Percentiles rank a stretch among this genome's conserved stretches.
Evolutionary conservation across 495 filamentous ascomycete species (phyloP).

Genomic region (Barbatosphaeria neglecta): DNA sequence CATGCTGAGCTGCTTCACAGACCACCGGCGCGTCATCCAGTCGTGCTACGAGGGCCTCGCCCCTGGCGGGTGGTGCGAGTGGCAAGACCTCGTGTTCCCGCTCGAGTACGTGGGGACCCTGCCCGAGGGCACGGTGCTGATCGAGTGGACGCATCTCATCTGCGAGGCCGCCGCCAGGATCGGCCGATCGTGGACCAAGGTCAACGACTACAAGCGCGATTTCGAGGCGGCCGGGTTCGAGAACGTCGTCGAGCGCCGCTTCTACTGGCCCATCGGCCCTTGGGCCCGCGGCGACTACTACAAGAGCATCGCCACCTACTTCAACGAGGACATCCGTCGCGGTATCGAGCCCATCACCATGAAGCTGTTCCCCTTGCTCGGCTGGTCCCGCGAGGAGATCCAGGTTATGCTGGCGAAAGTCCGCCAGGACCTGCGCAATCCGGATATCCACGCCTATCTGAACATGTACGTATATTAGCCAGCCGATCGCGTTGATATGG

Average conservation of each 20-base stretch:
- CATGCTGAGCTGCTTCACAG: slow-evolving; percentile 34
- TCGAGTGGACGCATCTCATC: slow-evolving; percentile 13
- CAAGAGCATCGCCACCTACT: slow-evolving; percentile 35
- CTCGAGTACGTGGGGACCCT: slow-evolving; percentile 16
- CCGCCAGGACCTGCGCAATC: slow-evolving; percentile 36
- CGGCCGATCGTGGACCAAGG: slow-evolving; percentile 10
- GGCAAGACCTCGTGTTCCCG: slow-evolving; percentile 28
- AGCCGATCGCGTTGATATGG: no score
- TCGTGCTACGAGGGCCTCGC: slow-evolving; percentile 29
- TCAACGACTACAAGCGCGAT: slow-evolving; percentile 10
- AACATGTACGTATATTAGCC: slow-evolving; percentile 32
- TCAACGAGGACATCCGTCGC: slow-evolving; percentile 12
- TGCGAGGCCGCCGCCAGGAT: slow-evolving; percentile 7
- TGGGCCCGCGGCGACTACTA: slow-evolving; percentile 35
- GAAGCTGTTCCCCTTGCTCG: slow-evolving; percentile 37
- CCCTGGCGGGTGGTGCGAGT: slow-evolving; percentile 34
- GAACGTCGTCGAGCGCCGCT: slow-evolving; percentile 28
- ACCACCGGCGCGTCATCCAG: slow-evolving; percentile 29
- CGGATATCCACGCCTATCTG: slow-evolving; percentile 33
- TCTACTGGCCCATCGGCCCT: slow-evolving; percentile 35
- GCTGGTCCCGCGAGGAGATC: slow-evolving; percentile 35
- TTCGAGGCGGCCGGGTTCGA: slow-evolving; percentile 28
- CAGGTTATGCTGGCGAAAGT: slow-evolving; percentile 39
- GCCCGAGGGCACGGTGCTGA: slow-evolving; percentile 6
- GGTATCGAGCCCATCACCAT: slow-evolving; percentile 36